A percentile compares a stretch with the other conserved stretches of the same genome.
Conservation (phyloP, 2,329 filamentous ascomycete genomes). For the Conoideocrella luteorostrata region DNA sequence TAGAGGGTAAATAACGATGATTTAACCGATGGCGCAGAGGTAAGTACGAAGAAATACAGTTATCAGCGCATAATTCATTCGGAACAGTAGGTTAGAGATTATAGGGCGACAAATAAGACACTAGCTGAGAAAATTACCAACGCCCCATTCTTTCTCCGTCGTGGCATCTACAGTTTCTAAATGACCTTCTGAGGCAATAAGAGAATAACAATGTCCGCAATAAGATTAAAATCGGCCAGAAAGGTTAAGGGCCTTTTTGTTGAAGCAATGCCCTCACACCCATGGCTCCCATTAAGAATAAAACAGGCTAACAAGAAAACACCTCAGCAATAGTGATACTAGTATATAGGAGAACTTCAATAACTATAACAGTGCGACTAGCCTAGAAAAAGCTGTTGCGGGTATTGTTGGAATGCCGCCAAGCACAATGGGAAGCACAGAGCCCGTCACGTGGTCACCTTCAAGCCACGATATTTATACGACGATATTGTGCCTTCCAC, state of each 20-base stretch:
- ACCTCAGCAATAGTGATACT: neutral
- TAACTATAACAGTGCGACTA: neutral
- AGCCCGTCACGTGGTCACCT: too few relatives aligned
- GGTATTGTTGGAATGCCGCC: too few relatives aligned
- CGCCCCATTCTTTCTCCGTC: neutral
- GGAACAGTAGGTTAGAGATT: too few relatives aligned
- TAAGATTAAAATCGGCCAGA: constrained; percentile 1
- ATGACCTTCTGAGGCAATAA: constrained; percentile 7
- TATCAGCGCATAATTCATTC: too few relatives aligned
- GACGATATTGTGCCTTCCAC: too few relatives aligned
- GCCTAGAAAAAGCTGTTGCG: constrained; percentile 6
- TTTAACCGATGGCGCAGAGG: too few relatives aligned
- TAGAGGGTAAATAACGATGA: too few relatives aligned
- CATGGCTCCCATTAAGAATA: neutral
- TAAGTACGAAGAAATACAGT: too few relatives aligned
- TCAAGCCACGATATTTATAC: too few relatives aligned
- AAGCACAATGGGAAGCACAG: too few relatives aligned
- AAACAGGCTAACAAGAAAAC: constrained; percentile 1
- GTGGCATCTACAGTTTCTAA: constrained; percentile 5
- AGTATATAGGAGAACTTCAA: neutral
- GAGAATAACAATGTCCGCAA: constrained; percentile 4
- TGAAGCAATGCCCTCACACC: neutral
- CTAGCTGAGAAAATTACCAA: constrained; percentile 7
- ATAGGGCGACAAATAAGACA: constrained; percentile 4
- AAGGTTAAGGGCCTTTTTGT: neutral